Evolutionary conservation across 1,284 basidiomycete genomes (phyloP).

Genomic region (Irpex sp.): DNA sequence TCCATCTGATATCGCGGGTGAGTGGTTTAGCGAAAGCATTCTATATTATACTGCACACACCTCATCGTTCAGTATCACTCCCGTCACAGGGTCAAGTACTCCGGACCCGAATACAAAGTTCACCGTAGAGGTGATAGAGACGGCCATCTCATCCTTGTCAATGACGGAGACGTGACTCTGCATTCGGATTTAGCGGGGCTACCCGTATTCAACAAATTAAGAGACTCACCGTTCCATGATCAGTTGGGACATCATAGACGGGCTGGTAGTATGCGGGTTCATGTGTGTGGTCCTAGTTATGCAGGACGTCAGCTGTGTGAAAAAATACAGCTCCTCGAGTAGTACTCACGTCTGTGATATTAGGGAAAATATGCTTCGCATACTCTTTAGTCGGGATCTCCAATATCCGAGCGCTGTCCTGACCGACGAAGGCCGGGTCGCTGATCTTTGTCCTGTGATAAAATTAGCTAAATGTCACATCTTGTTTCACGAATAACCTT

Average conservation of each 20-base stretch:
- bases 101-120: conserved; percentile 87
- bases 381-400: conserved; percentile 74
- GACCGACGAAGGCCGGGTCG: conserved; percentile 61
- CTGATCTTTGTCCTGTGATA: conserved; percentile 69
- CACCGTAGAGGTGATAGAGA: conserved; percentile 83
- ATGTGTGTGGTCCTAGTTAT: conserved; percentile 72
- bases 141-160: conserved; percentile 83
- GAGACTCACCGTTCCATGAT: conserved; percentile 80
- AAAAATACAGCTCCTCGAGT: too few species aligned
- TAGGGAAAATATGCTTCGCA: conserved; percentile 54
- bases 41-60: conserved; percentile 23
- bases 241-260: conserved; percentile 68
- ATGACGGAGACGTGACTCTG: conserved; percentile 82
- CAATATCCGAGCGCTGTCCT: conserved; percentile 53
- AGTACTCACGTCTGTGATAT: conserved; percentile 75
- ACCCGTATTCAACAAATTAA: not conserved
- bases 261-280: conserved; percentile 81
- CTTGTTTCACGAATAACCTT: not conserved
- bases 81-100: conserved; percentile 82
- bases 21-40: not conserved
- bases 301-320: not conserved
- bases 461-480: not conserved
- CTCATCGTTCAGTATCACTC: conserved; percentile 89
- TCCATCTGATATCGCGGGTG: conserved; percentile 55
- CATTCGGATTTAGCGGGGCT: conserved; percentile 5